phyloP scores from a whole-genome alignment of 805 yeast species.

The Ogataea nitratoaversa region DNA sequence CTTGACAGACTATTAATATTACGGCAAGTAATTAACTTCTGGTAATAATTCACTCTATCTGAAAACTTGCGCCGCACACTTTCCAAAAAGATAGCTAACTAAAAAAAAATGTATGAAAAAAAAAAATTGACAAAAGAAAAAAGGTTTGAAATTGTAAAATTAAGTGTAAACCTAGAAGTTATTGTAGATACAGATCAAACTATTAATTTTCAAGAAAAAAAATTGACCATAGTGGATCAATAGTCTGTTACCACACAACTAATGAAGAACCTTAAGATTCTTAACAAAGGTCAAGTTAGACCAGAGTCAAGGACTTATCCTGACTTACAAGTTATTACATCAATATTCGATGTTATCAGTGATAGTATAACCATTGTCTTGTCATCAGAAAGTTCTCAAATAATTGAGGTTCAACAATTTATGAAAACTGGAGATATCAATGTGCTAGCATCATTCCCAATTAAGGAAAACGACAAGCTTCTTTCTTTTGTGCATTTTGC shows the following conservation, averaged over 20 bases:
- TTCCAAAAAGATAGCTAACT: neutral
- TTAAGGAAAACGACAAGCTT: constrained; percentile 38
- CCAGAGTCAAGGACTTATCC: constrained; percentile 60
- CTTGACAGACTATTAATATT: neutral
- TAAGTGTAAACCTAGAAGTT: too few species aligned
- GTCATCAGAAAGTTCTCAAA: constrained; percentile 47
- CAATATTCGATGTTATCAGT: constrained; percentile 67
- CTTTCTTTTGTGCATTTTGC: constrained; percentile 63
- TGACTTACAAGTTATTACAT: constrained; percentile 49
- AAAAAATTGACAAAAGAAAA: neutral
- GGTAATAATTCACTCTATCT: too few species aligned
- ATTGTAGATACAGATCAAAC: too few species aligned
- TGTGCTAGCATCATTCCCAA: constrained; percentile 59
- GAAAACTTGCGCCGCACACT: too few species aligned
- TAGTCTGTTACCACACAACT: neutral
- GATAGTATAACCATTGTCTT: constrained; percentile 69
- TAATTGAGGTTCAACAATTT: constrained; percentile 74
- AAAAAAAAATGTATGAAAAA: too few species aligned
- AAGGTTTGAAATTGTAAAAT: too few species aligned
- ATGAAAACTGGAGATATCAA: constrained; percentile 56
- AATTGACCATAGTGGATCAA: too few species aligned
- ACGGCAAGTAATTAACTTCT: neutral
- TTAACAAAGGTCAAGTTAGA: constrained; percentile 50
- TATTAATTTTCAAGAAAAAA: too few species aligned
- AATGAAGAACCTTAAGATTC: constrained; percentile 31